Evolutionary conservation across 2,329 filamentous ascomycete genomes (phyloP).

Genomic region (Alternaria rosae): DNA sequence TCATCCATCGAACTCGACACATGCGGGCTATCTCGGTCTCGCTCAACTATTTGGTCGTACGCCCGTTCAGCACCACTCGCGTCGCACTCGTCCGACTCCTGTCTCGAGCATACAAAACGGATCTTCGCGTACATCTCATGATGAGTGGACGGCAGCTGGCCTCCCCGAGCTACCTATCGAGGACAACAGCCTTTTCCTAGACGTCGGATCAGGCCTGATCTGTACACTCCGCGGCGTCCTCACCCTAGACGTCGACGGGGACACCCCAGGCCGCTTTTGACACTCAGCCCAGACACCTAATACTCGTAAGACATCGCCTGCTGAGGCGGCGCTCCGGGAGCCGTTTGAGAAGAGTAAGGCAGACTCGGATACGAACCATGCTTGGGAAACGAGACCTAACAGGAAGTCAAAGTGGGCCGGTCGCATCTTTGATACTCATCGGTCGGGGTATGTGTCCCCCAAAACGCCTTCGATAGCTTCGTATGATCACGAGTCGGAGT

Average conservation of each 20-base stretch:
- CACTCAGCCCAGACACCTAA: rapidly evolving
- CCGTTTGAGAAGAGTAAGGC: background rate
- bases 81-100: background rate
- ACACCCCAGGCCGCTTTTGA: background rate
- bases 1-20: background rate
- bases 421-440: rapidly evolving
- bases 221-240: background rate
- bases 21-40: background rate
- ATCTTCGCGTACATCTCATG: background rate
- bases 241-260: rapidly evolving
- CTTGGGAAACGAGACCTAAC: background rate
- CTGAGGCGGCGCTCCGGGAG: background rate
- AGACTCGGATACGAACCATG: background rate
- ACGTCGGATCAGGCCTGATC: too few species aligned
- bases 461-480: background rate
- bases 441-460: background rate
- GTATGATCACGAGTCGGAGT: background rate
- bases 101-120: background rate
- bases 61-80: too few species aligned
- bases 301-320: background rate
- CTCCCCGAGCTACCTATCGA: background rate
- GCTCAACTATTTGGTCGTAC: background rate
- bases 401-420: background rate
- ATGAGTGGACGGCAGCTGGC: background rate
- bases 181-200: too few species aligned